Base-by-base conservation (phyloP, 208 protist species). In the Kentomonas sorsogonicus region DNA sequence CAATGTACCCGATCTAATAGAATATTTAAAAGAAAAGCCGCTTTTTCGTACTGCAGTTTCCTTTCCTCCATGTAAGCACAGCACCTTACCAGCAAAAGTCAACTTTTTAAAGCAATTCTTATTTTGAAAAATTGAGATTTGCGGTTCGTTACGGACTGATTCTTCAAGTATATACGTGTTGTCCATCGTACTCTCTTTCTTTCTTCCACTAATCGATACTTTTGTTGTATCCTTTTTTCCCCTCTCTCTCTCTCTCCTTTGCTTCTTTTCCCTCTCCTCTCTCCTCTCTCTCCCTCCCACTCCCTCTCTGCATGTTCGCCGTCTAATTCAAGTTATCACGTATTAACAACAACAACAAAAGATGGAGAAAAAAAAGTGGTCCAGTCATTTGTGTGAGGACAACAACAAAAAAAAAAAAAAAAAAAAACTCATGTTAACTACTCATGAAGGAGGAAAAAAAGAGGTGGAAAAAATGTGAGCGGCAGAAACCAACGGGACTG, bases 391-490 rank as follows among this genome's bases (percentile, higher is more conserved):
- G 6, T 27, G 7, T 27, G 25, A 48, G 16, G 22, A 48, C 25
- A 48, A 48, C 10, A 48, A 48, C 25, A 48, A 48, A 27, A 48
- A 48, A 26, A 48, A 48, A 9, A 15, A 48, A 48, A 15, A 23
- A 27, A 23, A 20, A 22, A 22, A 20, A 22, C 6, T 48, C n/a
- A 9, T 48, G 25, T 40, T n/a, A 9, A 40, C 9, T 40, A 40
- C 9, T 40, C 36, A 40, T 9, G 15, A 40, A n/a, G 36, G 15
- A 40, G 11, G 36, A 40, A 9, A 40, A 40, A 9, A 40, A 40
- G 43, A 48, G 16, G 7, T 48, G 43, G n/a, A 48, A 48, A 48
- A 13, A 9, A 48, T 22, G 43, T 25, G 16, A 23, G 43, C n/a
- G 25, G 10, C 43, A 48, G 43, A 48, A 48, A 48, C 16, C 6